Evolutionary conservation across 768 basidiomycete species (phyloP).

Genomic region (Gloeopeniophorella convolvens): DNA sequence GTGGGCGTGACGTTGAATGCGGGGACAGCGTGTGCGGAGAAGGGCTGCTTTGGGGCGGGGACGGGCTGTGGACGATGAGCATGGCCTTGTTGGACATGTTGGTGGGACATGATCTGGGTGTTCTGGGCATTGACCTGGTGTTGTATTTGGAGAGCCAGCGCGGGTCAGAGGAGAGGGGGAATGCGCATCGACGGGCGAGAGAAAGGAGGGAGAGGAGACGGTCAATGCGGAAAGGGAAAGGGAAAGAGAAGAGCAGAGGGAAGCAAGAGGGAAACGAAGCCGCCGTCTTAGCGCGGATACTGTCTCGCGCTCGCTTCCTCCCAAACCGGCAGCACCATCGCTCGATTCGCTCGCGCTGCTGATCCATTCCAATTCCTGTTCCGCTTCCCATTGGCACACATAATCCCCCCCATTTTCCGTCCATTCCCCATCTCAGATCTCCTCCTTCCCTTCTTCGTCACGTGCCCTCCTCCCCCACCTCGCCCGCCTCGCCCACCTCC

Average conservation of each 20-base stretch:
- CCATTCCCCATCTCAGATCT: slow-evolving; percentile 10
- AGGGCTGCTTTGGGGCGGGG: slow-evolving; percentile 43
- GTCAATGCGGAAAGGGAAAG: slow-evolving; percentile 9
- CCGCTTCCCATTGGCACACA: not conserved
- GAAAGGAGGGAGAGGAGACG: slow-evolving; percentile 20
- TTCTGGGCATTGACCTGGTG: slow-evolving; percentile 40
- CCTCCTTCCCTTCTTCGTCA: slow-evolving; percentile 5
- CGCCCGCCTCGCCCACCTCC: not conserved
- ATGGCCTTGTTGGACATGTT: slow-evolving; percentile 22
- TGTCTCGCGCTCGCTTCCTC: not conserved
- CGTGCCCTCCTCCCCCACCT: not conserved
- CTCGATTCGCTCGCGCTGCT: not conserved
- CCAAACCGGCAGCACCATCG: not conserved
- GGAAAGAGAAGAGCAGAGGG: not conserved
- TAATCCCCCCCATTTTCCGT: not conserved
- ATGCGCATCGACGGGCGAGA: slow-evolving; percentile 23
- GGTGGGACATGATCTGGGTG: slow-evolving; percentile 44
- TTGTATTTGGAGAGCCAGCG: slow-evolving; percentile 40
- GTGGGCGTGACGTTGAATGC: slow-evolving; percentile 67
- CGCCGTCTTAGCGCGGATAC: slow-evolving; percentile 10
- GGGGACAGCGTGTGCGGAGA: slow-evolving; percentile 67
- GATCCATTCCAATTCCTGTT: not conserved
- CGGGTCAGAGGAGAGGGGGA: slow-evolving; percentile 23
- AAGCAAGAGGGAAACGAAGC: not conserved
- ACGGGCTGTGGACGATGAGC: slow-evolving; percentile 16